A percentile compares a stretch with the other conserved stretches of the same genome.
Conservation (phyloP, 805 yeast genomes). For the Cyberlindnera lachancei region DNA sequence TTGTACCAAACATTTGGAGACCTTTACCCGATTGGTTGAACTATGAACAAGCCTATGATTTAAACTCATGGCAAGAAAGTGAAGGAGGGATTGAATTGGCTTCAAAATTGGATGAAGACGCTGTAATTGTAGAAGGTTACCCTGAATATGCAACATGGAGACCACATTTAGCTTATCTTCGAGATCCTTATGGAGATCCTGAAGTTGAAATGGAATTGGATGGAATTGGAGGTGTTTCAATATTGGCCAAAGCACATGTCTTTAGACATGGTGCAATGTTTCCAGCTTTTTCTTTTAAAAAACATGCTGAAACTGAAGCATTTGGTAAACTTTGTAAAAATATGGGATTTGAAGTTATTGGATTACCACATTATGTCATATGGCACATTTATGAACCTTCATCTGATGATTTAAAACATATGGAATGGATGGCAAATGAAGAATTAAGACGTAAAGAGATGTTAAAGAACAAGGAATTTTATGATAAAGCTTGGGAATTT, state of each 20-base stretch:
- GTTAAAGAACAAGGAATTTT: conserved; percentile 54
- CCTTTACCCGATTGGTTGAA: conserved; percentile 85
- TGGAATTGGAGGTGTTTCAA: conserved; percentile 97
- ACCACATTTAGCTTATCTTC: conserved; percentile 88
- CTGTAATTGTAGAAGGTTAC: conserved; percentile 95
- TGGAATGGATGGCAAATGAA: conserved; percentile 86
- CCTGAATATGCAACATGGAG: conserved; percentile 98
- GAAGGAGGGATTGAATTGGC: conserved; percentile 80
- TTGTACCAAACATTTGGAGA: conserved; percentile 93
- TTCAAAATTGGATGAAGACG: conserved; percentile 76
- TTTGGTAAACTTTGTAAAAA: conserved; percentile 83
- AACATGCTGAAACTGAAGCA: conserved; percentile 97
- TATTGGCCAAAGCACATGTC: conserved; percentile 78
- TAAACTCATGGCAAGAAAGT: conserved; percentile 81
- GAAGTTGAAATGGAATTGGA: conserved; percentile 89
- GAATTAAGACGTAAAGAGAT: conserved; percentile 60
- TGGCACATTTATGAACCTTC: conserved; percentile 98
- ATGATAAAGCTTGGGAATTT: conserved; percentile 63
- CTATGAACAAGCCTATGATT: conserved; percentile 76
- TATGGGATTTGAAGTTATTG: conserved; percentile 83
- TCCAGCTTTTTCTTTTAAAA: conserved; percentile 93
- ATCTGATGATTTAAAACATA: conserved; percentile 77
- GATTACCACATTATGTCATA: conserved; percentile 89
- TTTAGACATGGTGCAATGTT: conserved; percentile 86
- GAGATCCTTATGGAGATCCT: conserved; percentile 94